Percentiles rank a stretch among this genome's conserved stretches.
phyloP scores from a whole-genome alignment of 805 yeast species.

The Lachancea thermotolerans region DNA sequence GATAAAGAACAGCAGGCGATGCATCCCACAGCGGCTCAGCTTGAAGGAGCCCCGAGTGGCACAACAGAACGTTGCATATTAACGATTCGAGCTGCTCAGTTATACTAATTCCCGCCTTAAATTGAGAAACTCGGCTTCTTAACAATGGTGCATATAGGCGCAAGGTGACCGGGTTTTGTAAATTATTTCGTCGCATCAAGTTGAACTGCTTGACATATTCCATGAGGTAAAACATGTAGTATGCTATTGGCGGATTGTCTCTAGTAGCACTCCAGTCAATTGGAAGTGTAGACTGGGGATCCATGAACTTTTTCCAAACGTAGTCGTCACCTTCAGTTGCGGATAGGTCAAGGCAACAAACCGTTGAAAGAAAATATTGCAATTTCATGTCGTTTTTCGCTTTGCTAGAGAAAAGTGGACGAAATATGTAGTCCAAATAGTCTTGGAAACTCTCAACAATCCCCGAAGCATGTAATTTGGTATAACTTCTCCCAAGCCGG shows the following conservation, averaged over 20 bases:
- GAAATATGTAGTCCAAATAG: conserved; percentile 29
- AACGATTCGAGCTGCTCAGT: conserved; percentile 27
- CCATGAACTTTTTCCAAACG: conserved; percentile 25
- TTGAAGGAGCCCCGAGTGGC: conserved; percentile 27
- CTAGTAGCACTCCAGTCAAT: conserved; percentile 27
- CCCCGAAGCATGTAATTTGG: conserved; percentile 17
- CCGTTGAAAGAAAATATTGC: conserved; percentile 28
- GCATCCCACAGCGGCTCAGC: conserved; percentile 27
- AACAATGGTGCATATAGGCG: conserved; percentile 22
- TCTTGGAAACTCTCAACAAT: conserved; percentile 30
- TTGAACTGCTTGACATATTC: conserved; percentile 19
- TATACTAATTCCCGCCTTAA: conserved; percentile 14
- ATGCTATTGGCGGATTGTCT: conserved; percentile 36
- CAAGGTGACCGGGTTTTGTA: conserved; percentile 18
- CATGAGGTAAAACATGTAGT: conserved; percentile 34
- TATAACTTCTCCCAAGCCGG: conserved; percentile 30
- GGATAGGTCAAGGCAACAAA: conserved; percentile 31
- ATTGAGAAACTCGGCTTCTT: conserved; percentile 25
- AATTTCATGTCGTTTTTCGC: conserved; percentile 22
- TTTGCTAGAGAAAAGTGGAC: conserved; percentile 28
- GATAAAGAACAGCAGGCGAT: conserved; percentile 17
- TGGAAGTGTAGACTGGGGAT: conserved; percentile 13
- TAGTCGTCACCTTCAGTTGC: conserved; percentile 20
- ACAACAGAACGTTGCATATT: conserved; percentile 24
- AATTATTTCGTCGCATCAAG: conserved; percentile 9